Conservation (phyloP, 768 basidiomycete species). For the Lentinula raphanica region DNA sequence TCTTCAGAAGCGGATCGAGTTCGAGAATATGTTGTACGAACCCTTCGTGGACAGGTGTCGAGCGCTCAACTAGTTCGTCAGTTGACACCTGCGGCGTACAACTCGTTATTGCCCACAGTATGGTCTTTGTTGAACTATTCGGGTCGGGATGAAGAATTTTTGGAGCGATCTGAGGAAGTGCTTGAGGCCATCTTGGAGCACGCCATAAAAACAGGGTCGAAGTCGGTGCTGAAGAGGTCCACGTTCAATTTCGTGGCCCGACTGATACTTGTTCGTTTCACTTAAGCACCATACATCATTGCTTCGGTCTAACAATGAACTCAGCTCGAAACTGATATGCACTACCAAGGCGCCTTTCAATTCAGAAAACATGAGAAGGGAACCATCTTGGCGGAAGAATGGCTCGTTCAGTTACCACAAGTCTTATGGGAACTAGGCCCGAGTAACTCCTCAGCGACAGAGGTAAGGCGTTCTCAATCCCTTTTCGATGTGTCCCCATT, state of each 20-base stretch:
- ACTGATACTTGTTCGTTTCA: conserved; percentile 55
- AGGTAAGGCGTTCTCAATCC: conserved; percentile 41
- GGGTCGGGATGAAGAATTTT: conserved; percentile 16
- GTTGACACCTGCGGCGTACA: conserved; percentile 55
- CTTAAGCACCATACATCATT: not conserved
- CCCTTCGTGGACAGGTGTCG: conserved; percentile 46
- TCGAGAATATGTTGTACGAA: conserved; percentile 52
- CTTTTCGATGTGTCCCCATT: not conserved
- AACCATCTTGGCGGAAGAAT: conserved; percentile 42
- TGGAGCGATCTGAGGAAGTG: conserved; percentile 28
- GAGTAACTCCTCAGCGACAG: conserved; percentile 48
- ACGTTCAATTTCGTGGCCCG: conserved; percentile 75
- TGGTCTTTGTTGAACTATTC: conserved; percentile 66
- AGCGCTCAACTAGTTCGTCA: conserved; percentile 41
- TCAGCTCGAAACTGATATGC: conserved; percentile 56
- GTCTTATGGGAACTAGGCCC: conserved; percentile 79
- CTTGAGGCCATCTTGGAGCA: conserved; percentile 62
- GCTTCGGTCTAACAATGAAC: not conserved
- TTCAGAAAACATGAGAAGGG: conserved; percentile 22
- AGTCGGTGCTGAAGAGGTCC: conserved; percentile 56
- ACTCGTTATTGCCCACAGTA: conserved; percentile 66
- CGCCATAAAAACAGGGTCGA: conserved; percentile 51
- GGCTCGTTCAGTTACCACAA: conserved; percentile 75
- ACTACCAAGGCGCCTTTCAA: conserved; percentile 47
- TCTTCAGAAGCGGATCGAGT: conserved; percentile 45